Base-by-base conservation (phyloP, 2,329 filamentous ascomycete species). In the Hypoxylon sp. region DNA sequence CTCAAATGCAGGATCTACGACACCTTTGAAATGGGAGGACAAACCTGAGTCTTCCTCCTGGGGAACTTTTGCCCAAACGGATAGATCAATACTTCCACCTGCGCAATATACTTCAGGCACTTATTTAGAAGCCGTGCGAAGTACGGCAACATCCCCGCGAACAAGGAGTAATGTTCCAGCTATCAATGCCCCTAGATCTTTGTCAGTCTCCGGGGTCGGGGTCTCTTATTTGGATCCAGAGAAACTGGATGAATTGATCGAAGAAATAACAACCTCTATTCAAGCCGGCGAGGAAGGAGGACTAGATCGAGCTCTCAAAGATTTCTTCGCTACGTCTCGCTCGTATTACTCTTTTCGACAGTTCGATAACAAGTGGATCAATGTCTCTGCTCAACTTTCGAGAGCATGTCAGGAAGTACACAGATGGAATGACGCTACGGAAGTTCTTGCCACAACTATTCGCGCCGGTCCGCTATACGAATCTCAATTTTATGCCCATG, bases 401-500 rank as follows among this genome's bases (percentile, higher is more conserved):
- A 74, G 66, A 17, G 72, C 75, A 32, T 82, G 77, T 58, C 80
- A 79, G 63, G 69, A 71, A 24, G 55, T 64, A 11, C 75, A 72
- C 6, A 73, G 71, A 54, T 75, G 77, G 66, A 73, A 79, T 1
- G 76, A 79, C 7, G 81, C 81, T 1, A 69, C 72, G 29, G 67
- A 66, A 2, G 71, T 83, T 3, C 70, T 84, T 4, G 58, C 39
- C 24, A 52, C 67, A 3, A 73, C 78, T 5, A 42, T 80, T 3
- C 48, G 51, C 2, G 62, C 71, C 11, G 76, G 76, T 0, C 65
- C 74, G 4, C 55, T 83, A 1, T 68, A 76, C 15, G 79, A 81
- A 67, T 71, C 57, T 6, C 67, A 73, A 13, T 84, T 79, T 50
- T 78, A 79, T 54, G 75, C 73, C n/a, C 77, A 80, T 65, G 54